These are phyloP conservation scores for Marasmius sp. DNA, from an alignment of 1,284 basidiomycete species.

Conservation along the genomic window DNA sequence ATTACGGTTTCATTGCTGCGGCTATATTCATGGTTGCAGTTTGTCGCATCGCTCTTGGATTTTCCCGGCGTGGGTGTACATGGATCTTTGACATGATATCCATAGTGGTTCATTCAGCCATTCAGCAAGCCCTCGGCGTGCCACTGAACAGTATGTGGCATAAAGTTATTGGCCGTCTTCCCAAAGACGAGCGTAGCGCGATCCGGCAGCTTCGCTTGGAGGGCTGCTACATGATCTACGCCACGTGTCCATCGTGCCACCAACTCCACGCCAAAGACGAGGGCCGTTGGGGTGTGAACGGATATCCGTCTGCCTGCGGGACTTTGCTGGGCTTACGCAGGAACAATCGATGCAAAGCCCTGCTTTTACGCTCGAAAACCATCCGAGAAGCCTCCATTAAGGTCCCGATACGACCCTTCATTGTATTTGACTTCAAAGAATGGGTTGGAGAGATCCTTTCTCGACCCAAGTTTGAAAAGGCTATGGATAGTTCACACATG, in stretches of 20 bases:
- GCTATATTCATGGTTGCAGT: neutral
- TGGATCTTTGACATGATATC: neutral
- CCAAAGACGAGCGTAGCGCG: neutral
- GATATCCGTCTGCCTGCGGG: neutral
- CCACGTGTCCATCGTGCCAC: neutral
- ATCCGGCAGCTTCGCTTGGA: neutral
- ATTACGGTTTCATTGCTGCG: too few relatives aligned
- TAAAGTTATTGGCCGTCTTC: neutral
- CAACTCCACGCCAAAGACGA: neutral
- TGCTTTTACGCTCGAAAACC: neutral
- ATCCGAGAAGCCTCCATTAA: neutral
- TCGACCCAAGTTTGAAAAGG: slow-evolving; percentile 17
- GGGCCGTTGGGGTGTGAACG: neutral
- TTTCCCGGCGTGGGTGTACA: neutral
- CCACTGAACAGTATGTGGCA: neutral
- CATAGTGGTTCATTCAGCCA: neutral
- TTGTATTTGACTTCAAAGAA: slow-evolving; percentile 1
- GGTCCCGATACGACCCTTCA: neutral
- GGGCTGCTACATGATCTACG: neutral
- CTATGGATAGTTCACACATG: slow-evolving; percentile 1
- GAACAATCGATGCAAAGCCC: neutral
- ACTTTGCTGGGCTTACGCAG: neutral
- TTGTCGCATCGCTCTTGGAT: neutral
- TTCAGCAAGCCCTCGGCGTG: neutral
- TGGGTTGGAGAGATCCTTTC: slow-evolving; percentile 13